These are phyloP conservation scores for Stephania japonica DNA, from an alignment of 164 flowering plant genomes.

Conservation along the genomic window DNA sequence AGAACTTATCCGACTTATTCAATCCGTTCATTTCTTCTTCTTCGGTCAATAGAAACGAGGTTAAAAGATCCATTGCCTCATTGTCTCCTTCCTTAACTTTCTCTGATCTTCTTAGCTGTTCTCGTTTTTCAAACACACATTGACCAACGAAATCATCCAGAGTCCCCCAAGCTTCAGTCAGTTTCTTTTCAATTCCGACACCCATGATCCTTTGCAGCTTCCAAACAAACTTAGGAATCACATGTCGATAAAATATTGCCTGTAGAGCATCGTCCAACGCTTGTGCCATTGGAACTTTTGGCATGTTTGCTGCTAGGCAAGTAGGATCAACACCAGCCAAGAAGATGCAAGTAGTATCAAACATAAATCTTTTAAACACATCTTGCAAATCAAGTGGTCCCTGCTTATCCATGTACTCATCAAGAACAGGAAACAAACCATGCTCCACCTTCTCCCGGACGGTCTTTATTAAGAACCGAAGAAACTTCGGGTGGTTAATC, in stretches of 20 bases:
- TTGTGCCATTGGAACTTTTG: conserved; percentile 17
- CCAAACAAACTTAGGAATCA: conserved; percentile 30
- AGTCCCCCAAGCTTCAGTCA: conserved; percentile 19
- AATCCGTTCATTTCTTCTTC: neutral
- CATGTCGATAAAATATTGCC: conserved; percentile 25
- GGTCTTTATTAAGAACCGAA: conserved; percentile 10
- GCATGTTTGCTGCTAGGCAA: conserved; percentile 24
- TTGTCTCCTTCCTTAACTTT: neutral
- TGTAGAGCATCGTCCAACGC: conserved; percentile 32
- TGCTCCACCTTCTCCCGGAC: conserved; percentile 20
- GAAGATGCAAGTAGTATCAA: conserved; percentile 26
- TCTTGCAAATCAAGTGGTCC: conserved; percentile 26
- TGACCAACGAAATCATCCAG: conserved; percentile 22
- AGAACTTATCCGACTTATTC: conserved; percentile 23
- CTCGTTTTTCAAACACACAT: conserved; percentile 17
- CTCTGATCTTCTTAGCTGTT: neutral
- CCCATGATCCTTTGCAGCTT: conserved; percentile 33
- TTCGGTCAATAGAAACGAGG: conserved; percentile 2
- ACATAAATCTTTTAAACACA: conserved; percentile 19
- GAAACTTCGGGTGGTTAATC: conserved; percentile 13
- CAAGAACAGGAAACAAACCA: conserved; percentile 36
- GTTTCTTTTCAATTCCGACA: conserved; percentile 35
- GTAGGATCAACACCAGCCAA: conserved; percentile 31
- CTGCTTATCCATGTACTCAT: conserved; percentile 6
- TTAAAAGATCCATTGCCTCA: conserved; percentile 16